Conservation (phyloP, 495 filamentous ascomycete species). For the Penicillium tannophilum region DNA sequence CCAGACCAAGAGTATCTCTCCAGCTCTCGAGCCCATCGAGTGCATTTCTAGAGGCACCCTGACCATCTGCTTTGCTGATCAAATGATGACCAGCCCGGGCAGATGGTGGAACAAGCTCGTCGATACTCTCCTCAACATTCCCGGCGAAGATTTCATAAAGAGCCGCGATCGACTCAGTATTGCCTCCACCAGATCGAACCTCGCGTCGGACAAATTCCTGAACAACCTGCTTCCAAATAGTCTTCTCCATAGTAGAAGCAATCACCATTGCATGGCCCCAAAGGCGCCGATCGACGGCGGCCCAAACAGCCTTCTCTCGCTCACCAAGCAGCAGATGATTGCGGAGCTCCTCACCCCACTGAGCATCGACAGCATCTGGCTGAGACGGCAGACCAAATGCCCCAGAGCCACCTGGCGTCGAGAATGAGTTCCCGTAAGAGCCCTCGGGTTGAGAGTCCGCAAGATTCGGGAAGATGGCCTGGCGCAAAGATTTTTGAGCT, state of each 20-base stretch:
- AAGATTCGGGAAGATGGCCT: conserved; percentile 68
- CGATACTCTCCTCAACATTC: conserved; percentile 90
- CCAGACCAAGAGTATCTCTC: conserved; percentile 84
- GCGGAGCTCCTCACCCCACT: conserved; percentile 68
- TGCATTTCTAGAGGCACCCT: conserved; percentile 67
- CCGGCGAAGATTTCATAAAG: conserved; percentile 92
- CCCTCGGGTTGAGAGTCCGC: conserved; percentile 39
- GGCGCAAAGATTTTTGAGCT: conserved; percentile 72
- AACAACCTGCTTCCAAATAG: conserved; percentile 86
- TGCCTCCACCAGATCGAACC: conserved; percentile 73
- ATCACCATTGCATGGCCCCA: conserved; percentile 98
- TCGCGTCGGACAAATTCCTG: conserved; percentile 94
- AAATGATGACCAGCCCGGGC: conserved; percentile 91
- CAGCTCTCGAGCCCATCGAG: conserved; percentile 87
- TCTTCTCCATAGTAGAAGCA: conserved; percentile 68
- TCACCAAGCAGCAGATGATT: conserved; percentile 75
- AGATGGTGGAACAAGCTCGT: conserved; percentile 94
- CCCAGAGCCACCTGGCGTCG: conserved; percentile 33
- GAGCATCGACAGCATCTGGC: conserved; percentile 65
- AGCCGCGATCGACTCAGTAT: conserved; percentile 82
- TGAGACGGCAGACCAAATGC: conserved; percentile 32
- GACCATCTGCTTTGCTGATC: conserved; percentile 66
- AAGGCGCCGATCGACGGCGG: conserved; percentile 86
- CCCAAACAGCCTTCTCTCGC: conserved; percentile 89
- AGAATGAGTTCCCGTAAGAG: conserved; percentile 21